A percentile compares a stretch with the other conserved stretches of the same genome.
These are phyloP conservation scores for Aotearoamyces nothofagi DNA, from an alignment of 2,329 filamentous ascomycete species.

Conservation along the genomic window DNA sequence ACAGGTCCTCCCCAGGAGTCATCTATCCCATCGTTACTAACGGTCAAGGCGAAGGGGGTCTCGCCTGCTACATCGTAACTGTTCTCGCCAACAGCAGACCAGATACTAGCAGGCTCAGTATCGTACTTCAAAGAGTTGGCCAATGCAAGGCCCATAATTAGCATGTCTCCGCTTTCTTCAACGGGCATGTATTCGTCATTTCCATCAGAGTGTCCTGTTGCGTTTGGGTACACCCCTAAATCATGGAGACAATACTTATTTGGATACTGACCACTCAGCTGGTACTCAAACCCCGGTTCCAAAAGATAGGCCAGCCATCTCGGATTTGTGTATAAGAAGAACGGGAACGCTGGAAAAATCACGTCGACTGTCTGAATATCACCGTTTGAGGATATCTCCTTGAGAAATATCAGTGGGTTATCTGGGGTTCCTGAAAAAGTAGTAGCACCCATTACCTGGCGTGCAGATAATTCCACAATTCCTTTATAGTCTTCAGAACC, in stretches of 20 bases:
- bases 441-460: conserved; percentile 68
- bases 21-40: conserved; percentile 41
- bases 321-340: conserved; percentile 76
- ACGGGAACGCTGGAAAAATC: conserved; percentile 74
- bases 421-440: conserved; percentile 60
- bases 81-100: conserved; percentile 27
- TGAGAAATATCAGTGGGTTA: conserved; percentile 61
- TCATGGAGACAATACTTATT: conserved; percentile 73
- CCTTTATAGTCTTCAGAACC: conserved; percentile 64
- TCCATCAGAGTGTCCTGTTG: conserved; percentile 55
- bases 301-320: conserved; percentile 66
- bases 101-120: conserved; percentile 40
- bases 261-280: conserved; percentile 69
- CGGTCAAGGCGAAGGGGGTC: conserved; percentile 14
- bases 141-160: conserved; percentile 60
- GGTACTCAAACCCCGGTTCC: conserved; percentile 69
- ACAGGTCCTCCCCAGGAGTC: conserved; percentile 40
- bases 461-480: conserved; percentile 62
- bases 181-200: conserved; percentile 52
- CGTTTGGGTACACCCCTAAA: conserved; percentile 61
- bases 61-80: conserved; percentile 10
- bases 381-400: conserved; percentile 75
- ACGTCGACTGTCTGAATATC: conserved; percentile 80
- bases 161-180: conserved; percentile 51
- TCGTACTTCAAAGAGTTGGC: conserved; percentile 59